Evolutionary conservation across 768 basidiomycete species (phyloP), one percentile per base, ranked within the genome.

Genomic region (Mycena polygramma): DNA sequence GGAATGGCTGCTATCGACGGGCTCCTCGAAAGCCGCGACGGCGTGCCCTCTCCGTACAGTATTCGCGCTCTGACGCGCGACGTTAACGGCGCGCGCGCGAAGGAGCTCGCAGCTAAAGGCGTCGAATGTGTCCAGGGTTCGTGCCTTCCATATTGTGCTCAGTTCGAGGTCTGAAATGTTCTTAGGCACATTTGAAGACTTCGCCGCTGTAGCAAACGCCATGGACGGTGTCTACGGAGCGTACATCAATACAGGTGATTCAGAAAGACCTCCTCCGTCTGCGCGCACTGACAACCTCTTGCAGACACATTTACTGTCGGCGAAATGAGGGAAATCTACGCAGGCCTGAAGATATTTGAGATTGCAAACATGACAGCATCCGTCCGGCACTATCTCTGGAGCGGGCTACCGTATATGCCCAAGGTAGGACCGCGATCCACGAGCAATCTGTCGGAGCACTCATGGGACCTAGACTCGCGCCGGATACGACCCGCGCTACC

Each of bases 51-150:
- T 39, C 84, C 84, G 0, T 85, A 84, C 71, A 71, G 75, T 20
- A 79, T 85, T 14, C 83, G 84, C 61, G 84, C 84, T 8, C 77
- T 85, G 48, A 85, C 84, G 1, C 77, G 84, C 46, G 77, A 84
- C 62, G 72, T 78, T 8, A 73, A 68, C 30, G 78, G 79, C 59
- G 70, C 70, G 45, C 77, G 83, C 17, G 84, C 83, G 5, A 76
- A 81, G 67, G 78, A 79, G 35, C 77, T 85, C 2, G 73, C 77
- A 35, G 78, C 73, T 20, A 77, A 77, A 52, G 84, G 84, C 15
- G 83, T 81, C 7, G 82, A 84, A 68, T 71, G 78, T 43, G 76
- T 83, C 39, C 62, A 82, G 79, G 84, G 83, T 84, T 64, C n/a
- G 60, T 63, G 5, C 30, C 22, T 57, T 57, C 49, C 0, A 14